These are phyloP conservation scores for Thelonectria rubi DNA, from an alignment of 2,329 filamentous ascomycete genomes.

Conservation along the genomic window DNA sequence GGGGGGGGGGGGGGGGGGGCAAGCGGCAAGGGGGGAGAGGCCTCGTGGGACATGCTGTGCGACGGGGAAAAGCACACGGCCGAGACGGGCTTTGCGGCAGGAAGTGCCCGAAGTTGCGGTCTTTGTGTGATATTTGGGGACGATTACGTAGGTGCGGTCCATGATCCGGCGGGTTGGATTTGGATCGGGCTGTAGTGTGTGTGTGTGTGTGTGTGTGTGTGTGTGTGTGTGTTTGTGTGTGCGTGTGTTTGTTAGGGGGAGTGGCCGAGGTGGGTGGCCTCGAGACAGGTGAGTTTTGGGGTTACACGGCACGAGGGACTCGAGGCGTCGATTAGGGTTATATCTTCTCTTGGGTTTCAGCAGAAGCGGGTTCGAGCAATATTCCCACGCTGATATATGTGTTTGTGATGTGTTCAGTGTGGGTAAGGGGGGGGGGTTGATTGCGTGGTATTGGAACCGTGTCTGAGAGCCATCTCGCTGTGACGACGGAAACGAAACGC, in stretches of 20 bases:
- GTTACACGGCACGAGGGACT: constrained; percentile 6
- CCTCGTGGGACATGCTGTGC: neutral
- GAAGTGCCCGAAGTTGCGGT: neutral
- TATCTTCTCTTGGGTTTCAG: constrained; percentile 6
- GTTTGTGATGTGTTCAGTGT: neutral
- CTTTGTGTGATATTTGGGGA: neutral
- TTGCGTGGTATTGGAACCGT: neutral
- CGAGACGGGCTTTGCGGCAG: neutral
- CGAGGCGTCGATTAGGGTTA: neutral
- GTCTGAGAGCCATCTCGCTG: constrained; percentile 1
- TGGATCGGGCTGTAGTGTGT: no score
- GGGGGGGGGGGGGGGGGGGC: no score
- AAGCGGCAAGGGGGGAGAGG: no score
- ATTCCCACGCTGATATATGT: constrained; percentile 3
- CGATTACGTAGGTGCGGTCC: neutral
- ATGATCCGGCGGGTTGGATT: constrained; percentile 4
- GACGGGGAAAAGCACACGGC: neutral
- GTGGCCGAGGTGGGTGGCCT: neutral
- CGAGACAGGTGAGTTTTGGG: neutral
- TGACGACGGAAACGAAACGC: constrained; percentile 17
- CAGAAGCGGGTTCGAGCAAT: neutral
- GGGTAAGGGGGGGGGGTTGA: neutral
- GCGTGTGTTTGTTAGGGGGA: neutral
- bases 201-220: no score
- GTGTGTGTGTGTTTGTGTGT: neutral